Evolutionary conservation across 129 eudicot species (phyloP).

Genomic region (Solidago caesia): DNA sequence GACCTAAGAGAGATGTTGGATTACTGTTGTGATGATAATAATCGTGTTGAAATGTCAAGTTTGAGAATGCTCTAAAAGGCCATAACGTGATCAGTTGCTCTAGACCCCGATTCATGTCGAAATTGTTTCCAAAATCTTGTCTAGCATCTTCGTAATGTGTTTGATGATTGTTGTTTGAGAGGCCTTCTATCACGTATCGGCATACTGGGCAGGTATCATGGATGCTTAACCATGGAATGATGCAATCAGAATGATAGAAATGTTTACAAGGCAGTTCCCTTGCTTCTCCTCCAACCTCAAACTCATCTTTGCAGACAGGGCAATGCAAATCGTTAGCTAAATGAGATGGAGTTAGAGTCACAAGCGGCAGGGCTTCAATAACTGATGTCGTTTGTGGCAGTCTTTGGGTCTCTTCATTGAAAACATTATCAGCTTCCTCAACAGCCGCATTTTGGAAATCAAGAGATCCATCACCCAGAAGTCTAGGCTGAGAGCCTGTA

Average conservation of each 20-base stretch:
- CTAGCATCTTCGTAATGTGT: constrained; percentile 24
- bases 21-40: constrained; percentile 28
- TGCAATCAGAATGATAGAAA: constrained; percentile 71
- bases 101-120: constrained; percentile 44
- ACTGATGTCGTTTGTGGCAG: constrained; percentile 38
- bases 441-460: constrained; percentile 11
- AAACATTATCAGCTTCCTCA: constrained; percentile 20
- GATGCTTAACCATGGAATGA: constrained; percentile 60
- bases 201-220: constrained; percentile 81
- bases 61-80: constrained; percentile 57
- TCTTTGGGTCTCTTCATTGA: constrained; percentile 36
- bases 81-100: constrained; percentile 44
- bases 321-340: constrained; percentile 52
- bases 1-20: constrained; percentile 44
- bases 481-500: constrained; percentile 34
- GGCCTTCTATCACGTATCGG: constrained; percentile 55
- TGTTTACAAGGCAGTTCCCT: constrained; percentile 70
- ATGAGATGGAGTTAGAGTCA: constrained; percentile 41
- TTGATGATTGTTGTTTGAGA: constrained; percentile 27
- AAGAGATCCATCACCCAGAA: constrained; percentile 20
- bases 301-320: constrained; percentile 80
- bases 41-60: constrained; percentile 30
- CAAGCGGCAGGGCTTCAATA: constrained; percentile 47
- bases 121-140: constrained; percentile 24
- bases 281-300: constrained; percentile 54